A percentile compares a stretch with the other conserved stretches of the same genome.
Conservation (phyloP, 2,329 filamentous ascomycete species). For the Penicillium capsulatum region DNA sequence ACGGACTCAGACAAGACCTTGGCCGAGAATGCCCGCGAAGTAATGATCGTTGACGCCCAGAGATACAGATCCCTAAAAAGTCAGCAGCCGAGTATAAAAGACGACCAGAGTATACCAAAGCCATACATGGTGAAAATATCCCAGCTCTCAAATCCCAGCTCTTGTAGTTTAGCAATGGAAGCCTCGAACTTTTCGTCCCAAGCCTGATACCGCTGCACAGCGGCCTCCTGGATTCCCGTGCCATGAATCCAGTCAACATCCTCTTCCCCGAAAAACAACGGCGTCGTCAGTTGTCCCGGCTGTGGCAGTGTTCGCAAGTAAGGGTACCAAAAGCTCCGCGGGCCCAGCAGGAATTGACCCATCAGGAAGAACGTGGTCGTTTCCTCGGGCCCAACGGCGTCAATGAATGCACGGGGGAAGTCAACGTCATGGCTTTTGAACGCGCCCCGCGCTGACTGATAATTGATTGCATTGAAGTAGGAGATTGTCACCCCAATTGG, state of each 20-base stretch:
- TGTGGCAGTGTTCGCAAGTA: slow-evolving; percentile 65
- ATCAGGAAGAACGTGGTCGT: slow-evolving; percentile 65
- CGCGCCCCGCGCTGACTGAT: slow-evolving; percentile 10
- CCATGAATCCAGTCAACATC: slow-evolving; percentile 52
- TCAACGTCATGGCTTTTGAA: slow-evolving; percentile 33
- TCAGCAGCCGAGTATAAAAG: slow-evolving; percentile 7
- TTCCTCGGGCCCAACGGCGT: slow-evolving; percentile 53
- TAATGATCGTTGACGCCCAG: slow-evolving; percentile 45
- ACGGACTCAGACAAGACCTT: slow-evolving; percentile 40
- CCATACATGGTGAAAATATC: slow-evolving; percentile 12
- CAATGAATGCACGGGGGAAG: slow-evolving; percentile 52
- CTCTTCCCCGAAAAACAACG: slow-evolving; percentile 60
- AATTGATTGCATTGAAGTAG: slow-evolving; percentile 35
- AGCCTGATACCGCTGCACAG: slow-evolving; percentile 31
- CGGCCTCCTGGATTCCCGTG: slow-evolving; percentile 33
- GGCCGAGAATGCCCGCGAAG: slow-evolving; percentile 43
- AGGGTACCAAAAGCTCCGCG: slow-evolving; percentile 61
- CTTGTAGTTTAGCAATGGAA: slow-evolving; percentile 29
- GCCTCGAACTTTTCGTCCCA: slow-evolving; percentile 40
- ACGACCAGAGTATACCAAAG: slow-evolving; percentile 2
- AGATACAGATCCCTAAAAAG: slow-evolving; percentile 42
- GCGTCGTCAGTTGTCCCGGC: slow-evolving; percentile 57
- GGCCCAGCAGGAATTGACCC: slow-evolving; percentile 59
- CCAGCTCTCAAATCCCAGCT: slow-evolving; percentile 28
- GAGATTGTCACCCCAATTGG: slow-evolving; percentile 36